A percentile compares a stretch with the other conserved stretches of the same genome.
phyloP scores from a whole-genome alignment of 495 filamentous ascomycete species.

The Xylaria curta region DNA sequence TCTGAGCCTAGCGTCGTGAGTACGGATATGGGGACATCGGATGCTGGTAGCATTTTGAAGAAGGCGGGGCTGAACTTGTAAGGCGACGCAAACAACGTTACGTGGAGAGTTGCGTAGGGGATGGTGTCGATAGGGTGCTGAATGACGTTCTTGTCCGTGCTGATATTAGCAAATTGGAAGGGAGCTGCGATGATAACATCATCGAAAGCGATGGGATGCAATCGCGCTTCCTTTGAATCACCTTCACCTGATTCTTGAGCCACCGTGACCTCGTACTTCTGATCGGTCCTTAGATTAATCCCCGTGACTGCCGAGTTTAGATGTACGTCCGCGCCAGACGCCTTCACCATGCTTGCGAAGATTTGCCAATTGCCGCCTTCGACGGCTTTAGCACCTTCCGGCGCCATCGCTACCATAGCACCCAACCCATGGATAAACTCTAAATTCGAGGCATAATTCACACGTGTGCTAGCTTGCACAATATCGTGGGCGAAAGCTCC shows the following conservation, averaged over 20 bases:
- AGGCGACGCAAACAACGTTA: constrained; percentile 86
- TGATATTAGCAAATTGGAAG: constrained; percentile 76
- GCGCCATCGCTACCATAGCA: constrained; percentile 85
- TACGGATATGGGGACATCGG: constrained; percentile 69
- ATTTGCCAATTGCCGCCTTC: constrained; percentile 95
- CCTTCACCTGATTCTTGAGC: constrained; percentile 33
- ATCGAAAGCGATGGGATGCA: constrained; percentile 66
- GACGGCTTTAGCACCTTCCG: constrained; percentile 80
- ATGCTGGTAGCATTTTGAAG: constrained; percentile 66
- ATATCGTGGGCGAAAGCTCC: constrained; percentile 77
- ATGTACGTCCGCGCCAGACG: constrained; percentile 62
- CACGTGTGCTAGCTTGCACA: constrained; percentile 88
- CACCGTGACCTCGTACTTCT: constrained; percentile 59
- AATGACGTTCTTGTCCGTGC: constrained; percentile 47
- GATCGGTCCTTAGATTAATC: constrained; percentile 53
- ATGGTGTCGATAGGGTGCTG: constrained; percentile 68
- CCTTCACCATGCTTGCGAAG: constrained; percentile 78
- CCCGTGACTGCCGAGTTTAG: constrained; percentile 74
- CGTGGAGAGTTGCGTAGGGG: constrained; percentile 82
- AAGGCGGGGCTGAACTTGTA: constrained; percentile 67
- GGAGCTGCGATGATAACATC: constrained; percentile 80
- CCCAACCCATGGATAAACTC: constrained; percentile 85
- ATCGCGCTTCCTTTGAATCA: constrained; percentile 24
- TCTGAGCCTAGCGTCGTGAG: constrained; percentile 79
- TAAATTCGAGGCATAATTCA: constrained; percentile 95